phyloP scores from a whole-genome alignment of 768 basidiomycete species.

The Termitomyces sp. region DNA sequence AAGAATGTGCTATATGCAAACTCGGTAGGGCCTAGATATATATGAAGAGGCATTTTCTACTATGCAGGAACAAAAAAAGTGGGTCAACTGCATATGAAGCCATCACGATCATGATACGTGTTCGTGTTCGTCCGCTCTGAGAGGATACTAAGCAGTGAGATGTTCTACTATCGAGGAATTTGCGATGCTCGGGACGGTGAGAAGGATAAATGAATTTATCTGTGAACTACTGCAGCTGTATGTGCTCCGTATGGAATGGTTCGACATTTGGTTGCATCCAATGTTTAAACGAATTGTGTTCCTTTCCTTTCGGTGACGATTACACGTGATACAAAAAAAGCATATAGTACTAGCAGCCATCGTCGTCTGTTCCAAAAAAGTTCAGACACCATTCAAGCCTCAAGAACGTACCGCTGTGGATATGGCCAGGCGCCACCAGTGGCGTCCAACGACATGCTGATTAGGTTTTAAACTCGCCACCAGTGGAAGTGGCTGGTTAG shows the following conservation, averaged over 20 bases:
- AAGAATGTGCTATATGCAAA: too few species aligned
- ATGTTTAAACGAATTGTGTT: neutral
- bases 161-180: neutral
- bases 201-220: neutral
- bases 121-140: too few species aligned
- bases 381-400: neutral
- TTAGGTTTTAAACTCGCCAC: constrained; percentile 23
- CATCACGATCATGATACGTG: too few species aligned
- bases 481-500: constrained; percentile 43
- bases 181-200: neutral
- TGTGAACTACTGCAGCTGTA: neutral
- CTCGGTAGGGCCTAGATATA: too few species aligned
- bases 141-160: too few species aligned
- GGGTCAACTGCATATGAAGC: too few species aligned
- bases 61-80: too few species aligned
- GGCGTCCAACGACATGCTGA: neutral
- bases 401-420: neutral
- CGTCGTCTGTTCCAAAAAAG: neutral
- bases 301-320: neutral
- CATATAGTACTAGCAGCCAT: neutral
- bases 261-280: neutral
- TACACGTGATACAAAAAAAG: neutral
- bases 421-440: neutral
- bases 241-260: neutral
- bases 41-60: too few species aligned